Evolutionary conservation across 2,329 filamentous ascomycete genomes (phyloP).

Genomic region (Ceratocystis eucalypticola): DNA sequence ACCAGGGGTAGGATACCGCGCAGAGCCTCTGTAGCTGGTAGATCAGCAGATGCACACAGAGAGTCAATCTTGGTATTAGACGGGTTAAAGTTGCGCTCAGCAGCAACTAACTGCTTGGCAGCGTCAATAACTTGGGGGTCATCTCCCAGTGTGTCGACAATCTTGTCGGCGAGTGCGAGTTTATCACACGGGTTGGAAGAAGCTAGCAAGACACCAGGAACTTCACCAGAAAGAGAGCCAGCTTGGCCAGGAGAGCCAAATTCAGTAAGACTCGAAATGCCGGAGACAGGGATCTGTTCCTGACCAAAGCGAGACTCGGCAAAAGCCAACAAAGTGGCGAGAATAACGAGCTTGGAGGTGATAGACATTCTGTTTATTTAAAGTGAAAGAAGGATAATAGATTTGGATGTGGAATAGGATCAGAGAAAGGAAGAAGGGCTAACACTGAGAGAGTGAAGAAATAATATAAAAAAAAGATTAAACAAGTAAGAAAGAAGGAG

Average conservation of each 20-base stretch:
- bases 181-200: conserved; percentile 54
- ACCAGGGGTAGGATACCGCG: conserved; percentile 54
- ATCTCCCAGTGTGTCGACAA: conserved; percentile 46
- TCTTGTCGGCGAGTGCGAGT: conserved; percentile 50
- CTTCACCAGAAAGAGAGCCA: conserved; percentile 47
- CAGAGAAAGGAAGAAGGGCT: conserved; percentile 21
- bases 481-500: conserved; percentile 21
- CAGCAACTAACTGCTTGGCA: conserved; percentile 48
- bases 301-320: conserved; percentile 48
- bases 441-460: conserved; percentile 29
- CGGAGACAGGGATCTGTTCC: conserved; percentile 45
- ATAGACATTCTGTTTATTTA: conserved; percentile 29
- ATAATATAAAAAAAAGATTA: conserved; percentile 24
- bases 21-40: conserved; percentile 47
- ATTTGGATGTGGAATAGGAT: conserved; percentile 3
- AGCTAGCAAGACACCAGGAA: conserved; percentile 49
- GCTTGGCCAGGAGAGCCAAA: conserved; percentile 47
- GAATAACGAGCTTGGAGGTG: conserved; percentile 28
- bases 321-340: conserved; percentile 32
- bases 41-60: conserved; percentile 49
- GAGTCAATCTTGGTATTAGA: conserved; percentile 45
- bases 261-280: conserved; percentile 39
- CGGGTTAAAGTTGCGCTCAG: conserved; percentile 56
- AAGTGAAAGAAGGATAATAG: neutral
- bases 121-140: conserved; percentile 47